Conservation (phyloP, 2,329 filamentous ascomycete genomes). For the Didymella keratinophila region DNA sequence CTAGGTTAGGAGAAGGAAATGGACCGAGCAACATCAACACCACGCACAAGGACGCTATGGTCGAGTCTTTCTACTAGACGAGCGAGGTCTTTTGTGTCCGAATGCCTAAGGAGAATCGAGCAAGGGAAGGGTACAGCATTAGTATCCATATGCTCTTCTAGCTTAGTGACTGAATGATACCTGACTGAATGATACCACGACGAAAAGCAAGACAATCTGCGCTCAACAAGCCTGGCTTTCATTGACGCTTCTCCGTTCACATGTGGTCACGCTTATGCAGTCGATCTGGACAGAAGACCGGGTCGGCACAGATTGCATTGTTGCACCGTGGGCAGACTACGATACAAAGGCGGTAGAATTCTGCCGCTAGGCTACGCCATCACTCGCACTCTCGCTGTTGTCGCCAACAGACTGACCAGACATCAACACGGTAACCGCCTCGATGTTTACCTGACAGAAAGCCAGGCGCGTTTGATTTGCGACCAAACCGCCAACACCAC, state of each 20-base stretch:
- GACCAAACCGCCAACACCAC: slow-evolving; percentile 8
- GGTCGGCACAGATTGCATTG: background rate
- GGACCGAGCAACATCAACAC: slow-evolving; percentile 78
- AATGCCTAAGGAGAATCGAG: slow-evolving; percentile 25
- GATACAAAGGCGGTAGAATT: slow-evolving; percentile 14
- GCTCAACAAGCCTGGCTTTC: background rate
- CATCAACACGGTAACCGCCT: background rate
- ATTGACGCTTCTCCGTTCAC: background rate
- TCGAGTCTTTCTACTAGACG: slow-evolving; percentile 94
- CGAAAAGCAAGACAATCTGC: slow-evolving; percentile 1
- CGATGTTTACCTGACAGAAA: slow-evolving; percentile 3
- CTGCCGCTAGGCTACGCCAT: slow-evolving; percentile 19
- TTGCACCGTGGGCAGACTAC: background rate
- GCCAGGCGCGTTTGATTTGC: slow-evolving; percentile 11
- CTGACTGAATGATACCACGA: slow-evolving; percentile 40
- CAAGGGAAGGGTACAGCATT: slow-evolving; percentile 25
- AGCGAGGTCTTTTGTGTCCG: background rate
- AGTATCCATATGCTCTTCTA: slow-evolving; percentile 29
- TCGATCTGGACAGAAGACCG: background rate
- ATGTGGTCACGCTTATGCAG: background rate
- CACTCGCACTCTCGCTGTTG: slow-evolving; percentile 1
- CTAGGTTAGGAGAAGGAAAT: slow-evolving; percentile 82
- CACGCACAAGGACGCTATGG: slow-evolving; percentile 95
- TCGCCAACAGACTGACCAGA: background rate
- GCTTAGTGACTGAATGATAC: slow-evolving; percentile 40